These are phyloP conservation scores for Leccinum ochraceum DNA, from an alignment of 768 basidiomycete species.

Conservation along the genomic window DNA sequence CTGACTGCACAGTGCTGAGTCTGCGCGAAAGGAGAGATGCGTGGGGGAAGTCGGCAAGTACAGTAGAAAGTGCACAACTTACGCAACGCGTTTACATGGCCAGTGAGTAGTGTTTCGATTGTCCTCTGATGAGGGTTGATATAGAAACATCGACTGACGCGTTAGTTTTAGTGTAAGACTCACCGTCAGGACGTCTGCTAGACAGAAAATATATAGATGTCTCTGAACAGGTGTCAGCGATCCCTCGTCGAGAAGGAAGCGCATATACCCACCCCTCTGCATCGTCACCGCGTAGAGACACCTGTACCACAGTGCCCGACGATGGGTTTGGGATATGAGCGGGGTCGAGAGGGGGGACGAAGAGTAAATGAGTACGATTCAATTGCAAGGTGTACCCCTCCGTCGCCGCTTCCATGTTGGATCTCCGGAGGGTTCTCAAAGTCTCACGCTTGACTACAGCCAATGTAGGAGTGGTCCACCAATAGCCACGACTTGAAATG, in stretches of 20 bases:
- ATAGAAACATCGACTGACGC: background rate
- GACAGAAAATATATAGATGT: constrained; percentile 2
- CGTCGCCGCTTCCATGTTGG: background rate
- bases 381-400: constrained; percentile 16
- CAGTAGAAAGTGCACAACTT: no score
- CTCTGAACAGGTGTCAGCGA: constrained; percentile 11
- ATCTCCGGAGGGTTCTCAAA: background rate
- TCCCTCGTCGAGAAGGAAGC: background rate
- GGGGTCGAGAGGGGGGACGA: constrained; percentile 15
- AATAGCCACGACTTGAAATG: background rate
- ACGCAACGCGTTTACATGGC: constrained; percentile 17
- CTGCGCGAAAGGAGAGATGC: no score
- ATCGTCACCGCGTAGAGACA: constrained; percentile 20
- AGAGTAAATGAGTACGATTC: constrained; percentile 29
- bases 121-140: constrained; percentile 14
- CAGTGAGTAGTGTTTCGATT: constrained; percentile 26
- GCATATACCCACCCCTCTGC: constrained; percentile 27
- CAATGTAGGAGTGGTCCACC: background rate
- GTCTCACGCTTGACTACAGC: background rate
- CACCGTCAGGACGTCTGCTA: constrained; percentile 23
- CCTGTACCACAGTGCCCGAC: constrained; percentile 27
- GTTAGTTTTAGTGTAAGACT: constrained; percentile 3
- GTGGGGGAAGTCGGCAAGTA: no score
- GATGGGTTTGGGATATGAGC: background rate
- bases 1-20: no score